A percentile compares a stretch with the other conserved stretches of the same genome.
Conservation (phyloP, 1,139 yeast species). For the Lodderomyces orthopsilosis region DNA sequence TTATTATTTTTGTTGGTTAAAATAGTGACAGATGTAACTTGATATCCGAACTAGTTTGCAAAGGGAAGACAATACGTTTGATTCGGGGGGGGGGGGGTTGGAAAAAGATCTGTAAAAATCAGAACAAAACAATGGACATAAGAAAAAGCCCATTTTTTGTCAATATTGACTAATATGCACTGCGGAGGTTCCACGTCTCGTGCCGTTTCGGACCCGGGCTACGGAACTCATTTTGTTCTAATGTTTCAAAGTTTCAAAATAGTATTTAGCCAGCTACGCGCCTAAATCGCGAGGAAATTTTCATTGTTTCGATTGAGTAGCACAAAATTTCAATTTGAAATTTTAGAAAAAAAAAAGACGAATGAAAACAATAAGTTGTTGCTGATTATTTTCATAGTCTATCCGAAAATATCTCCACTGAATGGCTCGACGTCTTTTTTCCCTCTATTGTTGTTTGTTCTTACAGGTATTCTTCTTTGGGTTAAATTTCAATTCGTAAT, state of each 20-base stretch:
- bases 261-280: not conserved
- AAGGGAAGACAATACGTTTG: not conserved
- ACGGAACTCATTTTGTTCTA: not conserved
- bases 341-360: no score
- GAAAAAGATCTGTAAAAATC: not conserved
- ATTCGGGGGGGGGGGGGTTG: not conserved
- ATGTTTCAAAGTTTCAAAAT: not conserved
- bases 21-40: not conserved
- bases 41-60: not conserved
- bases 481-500: no score
- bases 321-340: no score
- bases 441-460: not conserved
- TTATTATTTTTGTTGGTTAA: not conserved
- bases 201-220: not conserved
- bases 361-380: no score
- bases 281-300: not conserved
- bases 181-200: not conserved
- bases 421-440: not conserved
- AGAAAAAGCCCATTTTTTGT: not conserved
- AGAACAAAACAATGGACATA: not conserved
- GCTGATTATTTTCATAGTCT: not conserved
- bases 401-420: not conserved
- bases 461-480: no score
- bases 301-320: not conserved
- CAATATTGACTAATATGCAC: not conserved